These are phyloP conservation scores for thale cress (Arabidopsis thaliana) DNA, from an alignment of 345 rosid species.

Conservation along the genomic window DNA sequence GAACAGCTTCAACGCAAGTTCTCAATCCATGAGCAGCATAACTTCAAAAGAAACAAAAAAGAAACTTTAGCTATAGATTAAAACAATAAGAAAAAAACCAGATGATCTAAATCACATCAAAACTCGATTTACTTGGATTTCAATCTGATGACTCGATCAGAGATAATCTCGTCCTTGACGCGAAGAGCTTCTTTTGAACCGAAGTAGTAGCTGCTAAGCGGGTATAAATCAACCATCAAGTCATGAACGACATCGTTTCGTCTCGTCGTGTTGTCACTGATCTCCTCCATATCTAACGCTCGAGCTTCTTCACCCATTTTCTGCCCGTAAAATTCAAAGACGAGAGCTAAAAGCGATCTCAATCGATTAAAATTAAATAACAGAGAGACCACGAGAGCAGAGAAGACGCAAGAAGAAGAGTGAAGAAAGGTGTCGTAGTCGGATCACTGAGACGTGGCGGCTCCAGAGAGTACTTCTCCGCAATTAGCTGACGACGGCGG, in stretches of 20 bases:
- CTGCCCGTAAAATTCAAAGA: constrained; percentile 12
- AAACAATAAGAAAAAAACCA: neutral
- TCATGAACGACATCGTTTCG: constrained; percentile 25
- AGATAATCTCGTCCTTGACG: constrained; percentile 56
- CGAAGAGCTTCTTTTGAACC: constrained; percentile 70
- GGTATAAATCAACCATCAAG: constrained; percentile 59
- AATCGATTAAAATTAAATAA: neutral
- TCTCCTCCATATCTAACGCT: constrained; percentile 30
- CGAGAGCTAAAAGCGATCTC: constrained; percentile 1
- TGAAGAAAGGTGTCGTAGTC: constrained; percentile 29
- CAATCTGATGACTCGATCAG: constrained; percentile 69
- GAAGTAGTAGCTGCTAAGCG: constrained; percentile 76
- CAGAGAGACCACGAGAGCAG: neutral
- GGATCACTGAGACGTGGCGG: constrained; percentile 33
- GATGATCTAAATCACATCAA: neutral
- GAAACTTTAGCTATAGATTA: neutral
- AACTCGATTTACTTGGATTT: constrained; percentile 59
- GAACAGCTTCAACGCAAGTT: constrained; percentile 80
- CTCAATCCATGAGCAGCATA: constrained; percentile 77
- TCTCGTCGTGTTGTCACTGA: constrained; percentile 25
- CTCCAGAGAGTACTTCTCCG: constrained; percentile 29
- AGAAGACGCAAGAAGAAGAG: constrained; percentile 4
- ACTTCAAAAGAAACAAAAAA: constrained; percentile 42
- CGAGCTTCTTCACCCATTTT: constrained; percentile 45
- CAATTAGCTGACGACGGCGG: constrained; percentile 39